Conservation (phyloP, 371 early-diverging fungal species). For the Mucor saturninus region DNA sequence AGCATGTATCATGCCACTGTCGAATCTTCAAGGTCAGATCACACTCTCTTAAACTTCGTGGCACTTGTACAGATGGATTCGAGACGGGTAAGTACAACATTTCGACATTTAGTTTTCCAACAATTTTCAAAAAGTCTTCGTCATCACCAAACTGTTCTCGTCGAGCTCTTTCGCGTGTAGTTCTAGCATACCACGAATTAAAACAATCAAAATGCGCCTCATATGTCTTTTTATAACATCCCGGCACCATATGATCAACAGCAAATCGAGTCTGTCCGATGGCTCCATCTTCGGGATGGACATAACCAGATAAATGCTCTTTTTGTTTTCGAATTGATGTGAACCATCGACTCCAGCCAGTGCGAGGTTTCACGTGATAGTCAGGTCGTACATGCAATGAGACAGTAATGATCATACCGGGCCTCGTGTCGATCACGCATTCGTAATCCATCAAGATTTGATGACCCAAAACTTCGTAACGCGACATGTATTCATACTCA, state of each 20-base stretch:
- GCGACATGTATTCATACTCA: constrained; percentile 42
- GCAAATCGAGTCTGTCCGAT: constrained; percentile 52
- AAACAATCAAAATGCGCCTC: constrained; percentile 47
- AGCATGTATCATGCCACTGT: constrained; percentile 53
- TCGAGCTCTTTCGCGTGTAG: constrained; percentile 30
- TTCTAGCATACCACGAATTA: constrained; percentile 48
- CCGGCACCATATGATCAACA: constrained; percentile 46
- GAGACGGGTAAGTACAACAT: constrained; percentile 49
- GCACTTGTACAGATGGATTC: constrained; percentile 38
- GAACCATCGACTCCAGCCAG: constrained; percentile 36
- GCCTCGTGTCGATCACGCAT: constrained; percentile 43
- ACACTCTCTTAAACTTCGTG: constrained; percentile 48
- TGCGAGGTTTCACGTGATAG: constrained; percentile 44
- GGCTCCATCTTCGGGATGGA: constrained; percentile 51
- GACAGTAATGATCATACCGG: constrained; percentile 51
- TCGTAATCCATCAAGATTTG: constrained; percentile 51
- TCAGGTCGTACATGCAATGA: constrained; percentile 54
- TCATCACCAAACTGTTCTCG: constrained; percentile 43
- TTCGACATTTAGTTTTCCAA: constrained; percentile 42
- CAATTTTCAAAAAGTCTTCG: constrained; percentile 45
- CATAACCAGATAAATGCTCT: constrained; percentile 46
- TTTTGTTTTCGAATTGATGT: constrained; percentile 39
- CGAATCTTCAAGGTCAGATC: constrained; percentile 47
- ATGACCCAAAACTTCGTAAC: constrained; percentile 37
- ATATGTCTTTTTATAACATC: constrained; percentile 44